Percentiles rank a stretch among this genome's conserved stretches.
Evolutionary conservation across 179 eudicot genomes (phyloP).

Genomic region (Monotropa hypopitys): DNA sequence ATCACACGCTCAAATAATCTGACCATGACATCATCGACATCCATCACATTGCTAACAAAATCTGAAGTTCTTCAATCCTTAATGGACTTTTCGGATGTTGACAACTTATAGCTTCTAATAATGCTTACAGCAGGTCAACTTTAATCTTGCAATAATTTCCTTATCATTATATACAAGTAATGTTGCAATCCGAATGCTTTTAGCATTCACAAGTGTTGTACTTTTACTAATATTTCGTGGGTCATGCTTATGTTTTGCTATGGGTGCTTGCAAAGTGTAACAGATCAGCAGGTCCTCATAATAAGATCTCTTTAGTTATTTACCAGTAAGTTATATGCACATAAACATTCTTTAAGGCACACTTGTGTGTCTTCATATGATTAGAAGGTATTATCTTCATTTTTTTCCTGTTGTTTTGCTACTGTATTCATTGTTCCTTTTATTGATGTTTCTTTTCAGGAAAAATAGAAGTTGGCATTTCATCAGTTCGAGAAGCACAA

Average conservation of each 20-base stretch:
- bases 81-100: too few relatives aligned
- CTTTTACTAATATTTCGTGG: background rate
- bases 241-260: background rate
- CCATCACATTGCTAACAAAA: background rate
- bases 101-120: background rate
- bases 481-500: constrained; percentile 11
- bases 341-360: background rate
- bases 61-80: too few relatives aligned
- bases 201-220: background rate
- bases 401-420: background rate
- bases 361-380: background rate
- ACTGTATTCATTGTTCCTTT: background rate
- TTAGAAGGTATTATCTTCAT: background rate
- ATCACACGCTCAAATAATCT: background rate
- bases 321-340: background rate
- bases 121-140: background rate
- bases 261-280: background rate
- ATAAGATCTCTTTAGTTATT: background rate
- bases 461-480: constrained; percentile 18
- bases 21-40: background rate
- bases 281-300: background rate
- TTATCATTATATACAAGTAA: background rate
- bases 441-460: constrained; percentile 10
- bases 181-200: background rate
- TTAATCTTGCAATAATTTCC: background rate